Percentiles rank a stretch among this genome's conserved stretches.
Evolutionary conservation across 352 stramenopile species (phyloP).

Genomic region (Phytophthora brassicae): DNA sequence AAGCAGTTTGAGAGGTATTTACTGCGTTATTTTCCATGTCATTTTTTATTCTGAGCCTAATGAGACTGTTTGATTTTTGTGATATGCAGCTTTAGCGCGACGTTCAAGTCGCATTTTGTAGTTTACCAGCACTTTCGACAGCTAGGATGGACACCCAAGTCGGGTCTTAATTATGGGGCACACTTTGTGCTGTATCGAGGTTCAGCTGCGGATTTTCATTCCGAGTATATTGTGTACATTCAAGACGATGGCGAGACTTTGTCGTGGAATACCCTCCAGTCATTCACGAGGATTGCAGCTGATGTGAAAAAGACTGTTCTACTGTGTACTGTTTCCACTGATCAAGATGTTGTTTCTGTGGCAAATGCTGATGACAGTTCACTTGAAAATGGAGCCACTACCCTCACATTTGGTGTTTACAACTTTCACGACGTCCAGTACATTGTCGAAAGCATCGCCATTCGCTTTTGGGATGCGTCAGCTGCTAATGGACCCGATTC

Average conservation of each 20-base stretch:
- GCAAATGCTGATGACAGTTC: background rate
- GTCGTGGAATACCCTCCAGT: slow-evolving; percentile 61
- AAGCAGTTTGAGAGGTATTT: slow-evolving; percentile 35
- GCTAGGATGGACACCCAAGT: slow-evolving; percentile 49
- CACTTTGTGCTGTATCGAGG: slow-evolving; percentile 70
- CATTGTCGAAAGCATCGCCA: slow-evolving; percentile 40
- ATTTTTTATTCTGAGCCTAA: background rate
- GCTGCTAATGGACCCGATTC: slow-evolving; percentile 15
- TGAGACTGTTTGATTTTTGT: background rate
- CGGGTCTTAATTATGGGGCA: slow-evolving; percentile 74
- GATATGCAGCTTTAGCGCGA: slow-evolving; percentile 19
- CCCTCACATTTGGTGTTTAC: slow-evolving; percentile 36
- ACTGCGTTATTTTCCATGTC: background rate
- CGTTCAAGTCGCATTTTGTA: slow-evolving; percentile 45
- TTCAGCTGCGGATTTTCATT: slow-evolving; percentile 55
- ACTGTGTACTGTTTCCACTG: slow-evolving; percentile 46
- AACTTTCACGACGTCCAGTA: slow-evolving; percentile 38
- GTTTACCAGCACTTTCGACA: slow-evolving; percentile 67
- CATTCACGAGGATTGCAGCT: slow-evolving; percentile 66
- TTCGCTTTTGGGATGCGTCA: slow-evolving; percentile 61
- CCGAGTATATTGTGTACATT: slow-evolving; percentile 77
- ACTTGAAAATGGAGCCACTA: background rate
- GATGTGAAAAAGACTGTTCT: slow-evolving; percentile 84
- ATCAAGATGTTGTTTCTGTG: background rate
- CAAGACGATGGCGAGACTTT: slow-evolving; percentile 9